Conservation (phyloP, 2,329 filamentous ascomycete genomes). For the Pseudocercospora fijiensis region DNA sequence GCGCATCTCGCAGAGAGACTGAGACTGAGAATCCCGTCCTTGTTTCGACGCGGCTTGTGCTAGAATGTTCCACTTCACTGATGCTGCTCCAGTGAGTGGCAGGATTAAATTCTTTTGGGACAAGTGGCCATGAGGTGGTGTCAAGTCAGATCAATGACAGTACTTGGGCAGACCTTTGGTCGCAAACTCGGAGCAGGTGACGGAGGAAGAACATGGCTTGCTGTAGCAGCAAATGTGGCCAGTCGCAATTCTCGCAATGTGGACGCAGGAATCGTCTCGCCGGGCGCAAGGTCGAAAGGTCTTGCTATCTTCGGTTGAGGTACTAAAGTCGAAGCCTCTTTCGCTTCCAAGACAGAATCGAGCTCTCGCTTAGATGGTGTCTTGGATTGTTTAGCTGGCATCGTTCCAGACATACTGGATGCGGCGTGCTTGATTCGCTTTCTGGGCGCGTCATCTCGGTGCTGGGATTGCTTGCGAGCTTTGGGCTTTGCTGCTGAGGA, state of each 20-base stretch:
- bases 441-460: too few relatives aligned
- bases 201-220: background rate
- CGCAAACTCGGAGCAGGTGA: background rate
- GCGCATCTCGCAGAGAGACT: background rate
- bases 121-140: background rate
- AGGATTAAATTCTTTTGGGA: background rate
- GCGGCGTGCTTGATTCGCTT: background rate
- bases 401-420: background rate
- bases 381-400: too few relatives aligned
- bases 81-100: background rate
- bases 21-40: too few relatives aligned
- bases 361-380: background rate
- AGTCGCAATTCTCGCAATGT: conserved; percentile 10
- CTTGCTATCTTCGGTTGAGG: background rate
- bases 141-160: conserved; percentile 25
- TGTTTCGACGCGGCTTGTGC: background rate
- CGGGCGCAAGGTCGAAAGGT: background rate
- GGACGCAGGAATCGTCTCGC: conserved; percentile 2
- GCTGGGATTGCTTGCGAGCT: background rate
- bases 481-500: background rate
- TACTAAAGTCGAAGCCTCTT: background rate
- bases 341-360: background rate
- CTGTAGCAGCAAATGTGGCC: background rate
- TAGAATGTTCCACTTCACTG: background rate
- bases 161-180: background rate